Percentiles rank a stretch among this genome's conserved stretches.
Evolutionary conservation across 1,139 yeast species (phyloP).

Genomic region (Debaryomyces singareniensis): DNA sequence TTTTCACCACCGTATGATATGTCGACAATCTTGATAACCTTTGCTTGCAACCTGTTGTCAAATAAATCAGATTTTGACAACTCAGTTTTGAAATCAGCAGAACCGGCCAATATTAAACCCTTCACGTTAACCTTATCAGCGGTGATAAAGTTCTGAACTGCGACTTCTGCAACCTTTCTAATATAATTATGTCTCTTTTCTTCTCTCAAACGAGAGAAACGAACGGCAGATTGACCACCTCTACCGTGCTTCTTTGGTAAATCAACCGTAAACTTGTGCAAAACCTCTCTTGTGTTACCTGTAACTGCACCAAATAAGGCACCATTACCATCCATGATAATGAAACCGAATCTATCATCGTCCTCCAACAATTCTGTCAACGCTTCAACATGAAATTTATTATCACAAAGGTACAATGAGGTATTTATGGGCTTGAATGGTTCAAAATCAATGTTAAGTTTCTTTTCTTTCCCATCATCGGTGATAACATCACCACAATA

Average conservation of each 20-base stretch:
- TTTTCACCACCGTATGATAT: conserved; percentile 98
- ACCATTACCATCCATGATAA: conserved; percentile 99
- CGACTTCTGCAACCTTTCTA: conserved; percentile 96
- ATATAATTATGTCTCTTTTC: conserved; percentile 98
- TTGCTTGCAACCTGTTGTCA: conserved; percentile 80
- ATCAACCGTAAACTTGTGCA: conserved; percentile 95
- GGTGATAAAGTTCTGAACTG: conserved; percentile 93
- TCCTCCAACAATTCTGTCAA: conserved; percentile 87
- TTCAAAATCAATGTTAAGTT: conserved; percentile 89
- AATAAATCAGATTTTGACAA: conserved; percentile 88
- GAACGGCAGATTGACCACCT: conserved; percentile 99
- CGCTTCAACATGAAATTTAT: conserved; percentile 97
- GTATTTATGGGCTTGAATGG: conserved; percentile 98
- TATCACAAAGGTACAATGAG: conserved; percentile 90
- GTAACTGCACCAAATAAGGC: conserved; percentile 92
- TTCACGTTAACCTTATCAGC: conserved; percentile 89
- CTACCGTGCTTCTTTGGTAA: conserved; percentile 99
- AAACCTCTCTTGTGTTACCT: conserved; percentile 93
- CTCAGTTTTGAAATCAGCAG: conserved; percentile 96
- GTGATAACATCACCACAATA: conserved; percentile 98
- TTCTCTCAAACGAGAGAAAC: conserved; percentile 98
- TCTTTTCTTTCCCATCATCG: conserved; percentile 95
- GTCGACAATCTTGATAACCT: conserved; percentile 89
- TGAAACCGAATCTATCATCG: conserved; percentile 94
- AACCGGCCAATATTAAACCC: conserved; percentile 95